Conservation (phyloP, 2,329 filamentous ascomycete genomes). For the Penicillium sp. region DNA sequence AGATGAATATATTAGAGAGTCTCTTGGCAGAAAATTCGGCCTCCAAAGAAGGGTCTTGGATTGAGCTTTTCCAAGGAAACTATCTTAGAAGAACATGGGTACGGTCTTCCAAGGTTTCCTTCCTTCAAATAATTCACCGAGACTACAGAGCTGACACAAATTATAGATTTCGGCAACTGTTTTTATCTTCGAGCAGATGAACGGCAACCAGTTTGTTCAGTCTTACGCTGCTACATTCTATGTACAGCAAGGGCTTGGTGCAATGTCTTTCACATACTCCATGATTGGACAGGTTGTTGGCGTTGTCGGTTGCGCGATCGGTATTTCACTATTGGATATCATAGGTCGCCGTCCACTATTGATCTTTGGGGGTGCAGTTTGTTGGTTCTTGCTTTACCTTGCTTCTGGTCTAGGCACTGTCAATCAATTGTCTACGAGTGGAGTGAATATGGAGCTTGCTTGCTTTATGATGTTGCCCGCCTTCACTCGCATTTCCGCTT, state of each 20-base stretch:
- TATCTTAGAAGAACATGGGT: conserved; percentile 5
- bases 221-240: background rate
- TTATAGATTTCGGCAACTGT: too few species aligned
- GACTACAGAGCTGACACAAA: too few species aligned
- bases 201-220: too few species aligned
- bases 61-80: conserved; percentile 4
- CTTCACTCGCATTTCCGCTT: conserved; percentile 5
- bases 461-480: conserved; percentile 5
- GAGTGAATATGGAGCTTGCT: background rate
- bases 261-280: conserved; percentile 3
- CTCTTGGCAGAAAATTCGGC: background rate
- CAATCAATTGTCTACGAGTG: too few species aligned
- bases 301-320: conserved; percentile 3
- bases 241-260: conserved; percentile 1
- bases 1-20: too few species aligned
- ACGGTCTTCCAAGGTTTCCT: background rate
- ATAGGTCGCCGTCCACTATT: conserved; percentile 1
- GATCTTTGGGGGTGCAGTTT: background rate
- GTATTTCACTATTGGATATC: conserved; percentile 1
- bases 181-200: too few species aligned
- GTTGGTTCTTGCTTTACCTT: too few species aligned
- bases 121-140: too few species aligned
- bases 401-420: too few species aligned
- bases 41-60: conserved; percentile 4
- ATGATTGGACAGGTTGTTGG: conserved; percentile 8